A percentile compares a stretch with the other conserved stretches of the same genome.
Conservation (phyloP, 1,284 basidiomycete species). For the Leccinum olivaceoglutinosum region DNA sequence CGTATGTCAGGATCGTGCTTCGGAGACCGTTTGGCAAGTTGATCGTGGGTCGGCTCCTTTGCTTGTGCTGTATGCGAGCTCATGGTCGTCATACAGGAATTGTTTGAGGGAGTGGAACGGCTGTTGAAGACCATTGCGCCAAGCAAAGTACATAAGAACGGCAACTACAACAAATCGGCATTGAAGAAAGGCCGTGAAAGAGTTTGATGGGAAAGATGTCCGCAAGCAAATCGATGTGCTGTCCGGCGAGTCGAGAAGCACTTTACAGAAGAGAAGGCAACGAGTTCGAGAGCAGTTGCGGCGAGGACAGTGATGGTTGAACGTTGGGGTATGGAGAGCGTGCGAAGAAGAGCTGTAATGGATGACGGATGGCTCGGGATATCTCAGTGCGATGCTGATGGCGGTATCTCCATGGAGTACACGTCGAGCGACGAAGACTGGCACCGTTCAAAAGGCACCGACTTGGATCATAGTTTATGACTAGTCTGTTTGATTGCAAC, state of each 20-base stretch:
- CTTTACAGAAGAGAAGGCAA: conserved; percentile 61
- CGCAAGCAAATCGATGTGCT: conserved; percentile 83
- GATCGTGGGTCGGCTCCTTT: conserved; percentile 55
- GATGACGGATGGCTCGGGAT: conserved; percentile 74
- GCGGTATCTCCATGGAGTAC: conserved; percentile 70
- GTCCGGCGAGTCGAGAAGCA: conserved; percentile 93
- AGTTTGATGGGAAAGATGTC: conserved; percentile 84
- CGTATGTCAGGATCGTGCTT: conserved; percentile 86
- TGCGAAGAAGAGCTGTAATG: conserved; percentile 78
- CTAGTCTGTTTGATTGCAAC: conserved; percentile 9
- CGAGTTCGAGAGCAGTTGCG: conserved; percentile 40
- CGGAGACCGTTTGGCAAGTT: conserved; percentile 84
- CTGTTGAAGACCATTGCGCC: conserved; percentile 79
- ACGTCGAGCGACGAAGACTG: conserved; percentile 65
- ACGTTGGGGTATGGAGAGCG: conserved; percentile 78
- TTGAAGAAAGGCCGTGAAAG: conserved; percentile 83
- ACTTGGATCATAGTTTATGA: conserved; percentile 35
- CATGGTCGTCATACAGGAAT: conserved; percentile 59
- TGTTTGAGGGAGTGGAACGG: conserved; percentile 88
- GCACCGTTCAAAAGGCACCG: conserved; percentile 67
- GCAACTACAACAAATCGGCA: conserved; percentile 70
- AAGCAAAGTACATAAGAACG: conserved; percentile 74
- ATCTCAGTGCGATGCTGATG: conserved; percentile 71
- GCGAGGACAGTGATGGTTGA: conserved; percentile 58
- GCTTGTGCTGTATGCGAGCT: not conserved